Conservation (phyloP, 148 eudicot genomes). For the Rhododendron mucronatum region DNA sequence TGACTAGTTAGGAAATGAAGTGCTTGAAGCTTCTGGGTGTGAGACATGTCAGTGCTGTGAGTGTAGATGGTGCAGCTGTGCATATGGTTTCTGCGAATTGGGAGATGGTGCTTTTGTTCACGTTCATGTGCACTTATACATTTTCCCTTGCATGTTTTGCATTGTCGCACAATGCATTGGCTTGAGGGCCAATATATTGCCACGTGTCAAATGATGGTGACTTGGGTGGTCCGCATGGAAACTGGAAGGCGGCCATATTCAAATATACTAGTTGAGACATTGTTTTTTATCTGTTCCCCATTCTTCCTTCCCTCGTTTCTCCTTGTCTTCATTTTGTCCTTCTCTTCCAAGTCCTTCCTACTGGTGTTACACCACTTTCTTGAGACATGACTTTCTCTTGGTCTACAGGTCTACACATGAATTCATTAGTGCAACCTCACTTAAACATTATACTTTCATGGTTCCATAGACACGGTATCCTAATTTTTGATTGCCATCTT, state of each 20-base stretch:
- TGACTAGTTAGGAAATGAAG: not conserved
- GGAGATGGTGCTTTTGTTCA: not conserved
- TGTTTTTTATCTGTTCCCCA: not conserved
- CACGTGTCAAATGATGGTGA: not conserved
- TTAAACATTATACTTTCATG: not conserved
- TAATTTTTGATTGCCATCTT: not conserved
- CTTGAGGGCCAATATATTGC: not conserved
- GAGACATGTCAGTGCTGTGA: not conserved
- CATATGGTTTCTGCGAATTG: not conserved
- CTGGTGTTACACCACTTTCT: not conserved
- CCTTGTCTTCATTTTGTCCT: not conserved
- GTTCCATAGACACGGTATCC: not conserved
- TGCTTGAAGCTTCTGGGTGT: not conserved
- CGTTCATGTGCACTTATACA: not conserved
- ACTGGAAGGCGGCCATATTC: not conserved
- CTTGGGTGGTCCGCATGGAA: not conserved
- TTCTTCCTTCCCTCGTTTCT: not conserved
- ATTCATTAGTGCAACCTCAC: not conserved
- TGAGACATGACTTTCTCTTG: not conserved
- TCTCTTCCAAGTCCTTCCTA: not conserved
- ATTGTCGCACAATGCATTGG: not conserved
- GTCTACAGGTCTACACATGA: not conserved
- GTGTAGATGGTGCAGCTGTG: not conserved
- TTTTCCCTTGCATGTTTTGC: not conserved
- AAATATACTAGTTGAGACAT: not conserved